A percentile compares a stretch with the other conserved stretches of the same genome.
These are phyloP conservation scores for Paratinospora sagittata DNA, from an alignment of 164 flowering plant species.

Conservation along the genomic window DNA sequence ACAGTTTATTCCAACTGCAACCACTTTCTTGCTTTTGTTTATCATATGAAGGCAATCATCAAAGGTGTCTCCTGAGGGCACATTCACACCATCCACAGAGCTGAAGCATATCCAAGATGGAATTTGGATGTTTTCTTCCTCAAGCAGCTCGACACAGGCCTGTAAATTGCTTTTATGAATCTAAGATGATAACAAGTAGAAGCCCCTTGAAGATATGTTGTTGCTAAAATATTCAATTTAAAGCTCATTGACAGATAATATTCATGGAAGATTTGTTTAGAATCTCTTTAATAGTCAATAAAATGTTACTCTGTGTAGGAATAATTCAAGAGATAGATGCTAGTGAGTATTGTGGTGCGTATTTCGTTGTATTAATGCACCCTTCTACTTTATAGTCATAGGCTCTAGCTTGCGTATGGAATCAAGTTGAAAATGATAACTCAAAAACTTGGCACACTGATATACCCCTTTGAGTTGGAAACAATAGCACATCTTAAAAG, in stretches of 20 bases:
- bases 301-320: too few relatives aligned
- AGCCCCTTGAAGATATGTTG: neutral
- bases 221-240: neutral
- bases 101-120: conserved; percentile 91
- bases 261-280: too few relatives aligned
- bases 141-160: conserved; percentile 79
- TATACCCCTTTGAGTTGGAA: too few relatives aligned
- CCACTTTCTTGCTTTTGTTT: conserved; percentile 49
- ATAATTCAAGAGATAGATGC: too few relatives aligned
- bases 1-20: conserved; percentile 78
- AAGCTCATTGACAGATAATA: neutral
- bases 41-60: conserved; percentile 55
- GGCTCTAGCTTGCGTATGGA: too few relatives aligned
- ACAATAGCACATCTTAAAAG: too few relatives aligned
- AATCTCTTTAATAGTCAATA: too few relatives aligned
- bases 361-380: too few relatives aligned
- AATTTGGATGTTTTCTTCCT: conserved; percentile 59
- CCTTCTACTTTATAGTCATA: too few relatives aligned
- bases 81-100: conserved; percentile 75
- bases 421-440: too few relatives aligned
- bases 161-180: conserved; percentile 18
- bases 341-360: too few relatives aligned
- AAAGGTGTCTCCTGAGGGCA: conserved; percentile 76
- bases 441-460: too few relatives aligned
- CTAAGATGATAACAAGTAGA: conserved; percentile 1